These are phyloP conservation scores for Panicum miliaceum DNA, from an alignment of 176 grass and related monocot genomes.

Conservation along the genomic window DNA sequence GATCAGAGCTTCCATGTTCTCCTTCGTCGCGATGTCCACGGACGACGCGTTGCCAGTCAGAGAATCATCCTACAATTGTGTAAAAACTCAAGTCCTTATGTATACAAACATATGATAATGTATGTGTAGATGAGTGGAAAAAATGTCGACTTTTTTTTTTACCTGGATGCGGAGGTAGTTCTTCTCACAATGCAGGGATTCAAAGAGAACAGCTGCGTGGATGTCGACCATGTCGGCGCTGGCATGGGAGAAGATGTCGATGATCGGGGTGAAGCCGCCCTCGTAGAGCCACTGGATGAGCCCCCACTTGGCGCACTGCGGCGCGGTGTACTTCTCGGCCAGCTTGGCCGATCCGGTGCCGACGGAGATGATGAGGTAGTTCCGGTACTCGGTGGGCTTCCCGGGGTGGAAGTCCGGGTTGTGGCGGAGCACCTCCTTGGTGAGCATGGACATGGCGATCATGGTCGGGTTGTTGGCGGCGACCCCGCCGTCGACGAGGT, in stretches of 20 bases:
- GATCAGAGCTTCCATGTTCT: constrained; percentile 67
- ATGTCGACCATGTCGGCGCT: constrained; percentile 81
- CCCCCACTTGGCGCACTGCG: constrained; percentile 56
- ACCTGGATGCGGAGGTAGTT: constrained; percentile 70
- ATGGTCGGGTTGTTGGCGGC: constrained; percentile 75
- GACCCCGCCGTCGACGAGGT: constrained; percentile 71
- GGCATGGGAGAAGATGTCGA: constrained; percentile 67
- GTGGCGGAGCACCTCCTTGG: constrained; percentile 38
- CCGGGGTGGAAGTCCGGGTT: constrained; percentile 52
- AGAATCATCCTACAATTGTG: constrained; percentile 49
- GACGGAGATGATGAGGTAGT: constrained; percentile 68
- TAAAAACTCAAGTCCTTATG: too few relatives aligned
- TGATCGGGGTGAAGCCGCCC: constrained; percentile 46
- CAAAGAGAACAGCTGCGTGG: constrained; percentile 51
- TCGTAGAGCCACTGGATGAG: constrained; percentile 53
- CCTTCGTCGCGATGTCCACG: constrained; percentile 63
- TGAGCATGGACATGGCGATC: constrained; percentile 49
- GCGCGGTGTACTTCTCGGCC: constrained; percentile 49
- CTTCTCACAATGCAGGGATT: constrained; percentile 18
- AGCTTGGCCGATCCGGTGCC: constrained; percentile 53
- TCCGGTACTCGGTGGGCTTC: constrained; percentile 38
- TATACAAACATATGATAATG: too few relatives aligned
- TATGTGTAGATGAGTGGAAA: too few relatives aligned
- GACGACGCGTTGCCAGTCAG: constrained; percentile 40
- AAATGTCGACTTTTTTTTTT: too few relatives aligned